Conservation (phyloP, 2,329 filamentous ascomycete species). For the Chaetomium sp. region DNA sequence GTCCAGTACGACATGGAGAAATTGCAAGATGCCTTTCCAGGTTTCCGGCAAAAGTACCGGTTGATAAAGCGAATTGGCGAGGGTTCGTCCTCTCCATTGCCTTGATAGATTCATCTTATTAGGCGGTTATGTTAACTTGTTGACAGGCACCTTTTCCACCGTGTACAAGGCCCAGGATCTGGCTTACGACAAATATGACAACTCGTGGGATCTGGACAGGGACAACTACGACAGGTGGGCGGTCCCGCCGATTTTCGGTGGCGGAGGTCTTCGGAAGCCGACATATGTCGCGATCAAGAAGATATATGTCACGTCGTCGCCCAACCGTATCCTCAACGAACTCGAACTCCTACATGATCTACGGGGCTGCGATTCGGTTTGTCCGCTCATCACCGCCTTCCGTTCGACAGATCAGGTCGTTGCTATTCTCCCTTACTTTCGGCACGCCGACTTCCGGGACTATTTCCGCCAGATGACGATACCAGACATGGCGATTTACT, state of each 20-base stretch:
- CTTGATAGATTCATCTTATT: background rate
- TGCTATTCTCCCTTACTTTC: constrained; percentile 90
- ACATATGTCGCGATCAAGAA: constrained; percentile 97
- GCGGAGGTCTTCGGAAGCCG: constrained; percentile 43
- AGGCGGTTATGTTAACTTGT: background rate
- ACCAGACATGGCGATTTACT: constrained; percentile 80
- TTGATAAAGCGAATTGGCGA: constrained; percentile 96
- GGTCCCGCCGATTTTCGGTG: constrained; percentile 54
- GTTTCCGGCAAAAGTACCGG: constrained; percentile 76
- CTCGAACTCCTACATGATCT: constrained; percentile 88
- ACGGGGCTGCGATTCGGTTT: constrained; percentile 74
- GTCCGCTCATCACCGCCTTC: constrained; percentile 95
- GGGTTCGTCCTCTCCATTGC: constrained; percentile 46
- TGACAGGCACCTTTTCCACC: constrained; percentile 86
- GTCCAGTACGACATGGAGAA: constrained; percentile 83
- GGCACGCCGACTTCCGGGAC: constrained; percentile 87
- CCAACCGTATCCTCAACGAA: constrained; percentile 89
- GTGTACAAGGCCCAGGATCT: constrained; percentile 98
- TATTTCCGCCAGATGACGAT: constrained; percentile 91
- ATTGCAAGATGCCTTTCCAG: constrained; percentile 73
- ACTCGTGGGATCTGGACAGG: constrained; percentile 75
- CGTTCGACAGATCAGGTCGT: constrained; percentile 90
- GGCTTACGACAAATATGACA: constrained; percentile 73
- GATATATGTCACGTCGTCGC: constrained; percentile 97
- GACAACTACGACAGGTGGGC: constrained; percentile 61